These are phyloP conservation scores for Mycosphaerella sp. DNA, from an alignment of 2,329 filamentous ascomycete genomes.

Conservation along the genomic window DNA sequence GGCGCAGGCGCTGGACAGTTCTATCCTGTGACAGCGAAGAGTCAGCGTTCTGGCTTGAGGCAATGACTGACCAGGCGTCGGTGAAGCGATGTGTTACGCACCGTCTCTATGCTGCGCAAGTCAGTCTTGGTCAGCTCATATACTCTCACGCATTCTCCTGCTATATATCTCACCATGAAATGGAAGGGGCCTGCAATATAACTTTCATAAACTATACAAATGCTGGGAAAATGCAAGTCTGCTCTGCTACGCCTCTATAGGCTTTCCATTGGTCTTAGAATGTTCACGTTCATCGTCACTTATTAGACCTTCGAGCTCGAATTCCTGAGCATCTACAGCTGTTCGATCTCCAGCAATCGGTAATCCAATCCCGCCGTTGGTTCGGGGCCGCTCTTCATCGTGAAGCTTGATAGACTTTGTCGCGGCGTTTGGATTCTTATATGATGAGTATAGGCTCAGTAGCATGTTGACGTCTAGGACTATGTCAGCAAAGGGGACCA, in stretches of 20 bases:
- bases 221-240: constrained; percentile 1
- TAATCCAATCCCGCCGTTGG: constrained; percentile 36
- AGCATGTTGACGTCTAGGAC: constrained; percentile 69
- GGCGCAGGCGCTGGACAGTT: background rate
- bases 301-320: constrained; percentile 84
- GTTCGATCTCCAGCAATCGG: constrained; percentile 46
- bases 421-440: constrained; percentile 41
- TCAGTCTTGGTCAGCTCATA: background rate
- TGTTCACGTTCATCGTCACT: constrained; percentile 62
- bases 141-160: background rate
- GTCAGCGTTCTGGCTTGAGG: background rate
- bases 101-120: background rate
- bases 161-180: background rate
- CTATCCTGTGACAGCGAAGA: background rate
- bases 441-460: constrained; percentile 71
- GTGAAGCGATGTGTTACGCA: background rate
- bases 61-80: background rate
- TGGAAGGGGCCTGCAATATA: background rate
- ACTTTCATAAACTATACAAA: background rate
- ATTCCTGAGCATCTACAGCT: constrained; percentile 79
- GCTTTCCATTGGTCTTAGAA: constrained; percentile 14
- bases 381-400: constrained; percentile 25
- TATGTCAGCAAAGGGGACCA: background rate
- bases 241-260: background rate
- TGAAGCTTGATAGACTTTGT: constrained; percentile 34